Conservation (phyloP, 495 filamentous ascomycete species). For the Cairneyella variabilis region DNA sequence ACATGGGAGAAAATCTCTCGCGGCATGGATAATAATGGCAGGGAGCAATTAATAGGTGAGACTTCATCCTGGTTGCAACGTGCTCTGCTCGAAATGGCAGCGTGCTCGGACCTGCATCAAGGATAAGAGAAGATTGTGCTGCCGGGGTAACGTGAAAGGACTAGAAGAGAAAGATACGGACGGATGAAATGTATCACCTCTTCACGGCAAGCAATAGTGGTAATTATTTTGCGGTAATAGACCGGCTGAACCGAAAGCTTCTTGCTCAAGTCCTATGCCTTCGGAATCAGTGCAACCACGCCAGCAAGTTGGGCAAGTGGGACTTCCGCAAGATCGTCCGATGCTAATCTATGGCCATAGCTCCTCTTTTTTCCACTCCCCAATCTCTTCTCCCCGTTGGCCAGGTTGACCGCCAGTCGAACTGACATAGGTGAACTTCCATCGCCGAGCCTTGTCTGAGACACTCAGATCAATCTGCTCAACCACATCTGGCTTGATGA, state of each 20-base stretch:
- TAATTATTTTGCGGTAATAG: no score
- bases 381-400: slow-evolving; percentile 34
- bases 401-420: slow-evolving; percentile 23
- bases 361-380: slow-evolving; percentile 72
- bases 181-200: no score
- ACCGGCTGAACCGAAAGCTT: no score
- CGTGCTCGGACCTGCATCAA: slow-evolving; percentile 1
- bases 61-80: slow-evolving; percentile 13
- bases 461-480: slow-evolving; percentile 73
- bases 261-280: no score
- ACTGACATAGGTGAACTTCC: slow-evolving; percentile 58
- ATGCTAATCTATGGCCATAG: slow-evolving; percentile 86
- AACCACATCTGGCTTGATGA: slow-evolving; percentile 74
- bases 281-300: no score
- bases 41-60: not conserved
- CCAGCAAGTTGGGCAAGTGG: no score
- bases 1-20: slow-evolving; percentile 1
- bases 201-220: no score
- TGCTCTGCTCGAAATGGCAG: not conserved
- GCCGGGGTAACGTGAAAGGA: not conserved
- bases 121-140: not conserved
- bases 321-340: no score
- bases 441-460: slow-evolving; percentile 57
- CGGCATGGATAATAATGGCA: slow-evolving; percentile 3
- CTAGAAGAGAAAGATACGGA: no score